Percentiles rank a stretch among this genome's conserved stretches.
phyloP scores from a whole-genome alignment of 257 asterid genomes.

The Galeopsis tetrahit region DNA sequence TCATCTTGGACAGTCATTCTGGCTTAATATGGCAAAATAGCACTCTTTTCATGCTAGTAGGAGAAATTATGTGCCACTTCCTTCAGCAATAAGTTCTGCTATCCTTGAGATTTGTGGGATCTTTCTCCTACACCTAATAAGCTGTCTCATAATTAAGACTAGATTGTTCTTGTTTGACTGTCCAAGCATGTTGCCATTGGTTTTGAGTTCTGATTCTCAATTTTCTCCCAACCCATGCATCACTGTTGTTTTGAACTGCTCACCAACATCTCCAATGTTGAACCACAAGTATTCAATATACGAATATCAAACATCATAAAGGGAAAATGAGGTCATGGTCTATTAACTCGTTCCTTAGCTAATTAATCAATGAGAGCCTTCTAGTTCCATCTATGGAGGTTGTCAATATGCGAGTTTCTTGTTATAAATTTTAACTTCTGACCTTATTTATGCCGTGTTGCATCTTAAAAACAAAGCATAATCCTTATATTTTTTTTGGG shows the following conservation, averaged over 20 bases:
- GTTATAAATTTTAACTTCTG: conserved; percentile 16
- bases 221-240: neutral
- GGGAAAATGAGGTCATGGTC: conserved; percentile 1
- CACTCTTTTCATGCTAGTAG: conserved; percentile 15
- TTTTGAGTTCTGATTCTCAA: conserved; percentile 19
- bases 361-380: conserved; percentile 11
- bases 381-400: conserved; percentile 3
- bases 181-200: neutral
- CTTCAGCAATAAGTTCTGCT: conserved; percentile 1
- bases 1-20: conserved; percentile 26
- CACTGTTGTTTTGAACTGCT: conserved; percentile 10
- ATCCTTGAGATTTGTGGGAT: neutral
- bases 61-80: conserved; percentile 9
- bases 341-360: conserved; percentile 4
- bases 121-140: conserved; percentile 17
- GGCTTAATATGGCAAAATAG: conserved; percentile 8
- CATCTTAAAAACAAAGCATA: conserved; percentile 29
- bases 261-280: neutral
- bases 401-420: neutral
- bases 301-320: neutral
- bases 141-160: conserved; percentile 3
- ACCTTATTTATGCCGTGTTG: conserved; percentile 7
- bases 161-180: conserved; percentile 25
- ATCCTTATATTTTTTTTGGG: conserved; percentile 37
- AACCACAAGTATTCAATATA: conserved; percentile 6